phyloP scores from a whole-genome alignment of 202 grass and related monocot genomes.

The Bolboschoenoplectus hybrid region DNA sequence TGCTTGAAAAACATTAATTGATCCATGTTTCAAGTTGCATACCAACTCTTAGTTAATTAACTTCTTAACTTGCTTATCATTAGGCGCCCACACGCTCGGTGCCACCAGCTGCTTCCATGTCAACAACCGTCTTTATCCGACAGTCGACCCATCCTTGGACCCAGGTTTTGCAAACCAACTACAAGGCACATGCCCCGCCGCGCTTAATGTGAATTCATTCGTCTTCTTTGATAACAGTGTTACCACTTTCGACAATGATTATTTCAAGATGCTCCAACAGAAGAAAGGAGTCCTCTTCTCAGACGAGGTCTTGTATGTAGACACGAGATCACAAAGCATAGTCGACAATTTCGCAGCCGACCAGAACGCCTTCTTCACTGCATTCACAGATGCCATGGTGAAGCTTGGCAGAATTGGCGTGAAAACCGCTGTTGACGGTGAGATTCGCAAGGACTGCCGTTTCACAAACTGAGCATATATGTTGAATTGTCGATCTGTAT shows the following conservation, averaged over 20 bases:
- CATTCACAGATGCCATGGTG: constrained; percentile 34
- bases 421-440: constrained; percentile 39
- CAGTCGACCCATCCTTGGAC: constrained; percentile 28
- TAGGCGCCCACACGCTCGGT: constrained; percentile 45
- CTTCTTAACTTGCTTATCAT: background rate
- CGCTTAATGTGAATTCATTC: background rate
- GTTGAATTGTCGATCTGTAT: background rate
- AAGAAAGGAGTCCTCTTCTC: constrained; percentile 40
- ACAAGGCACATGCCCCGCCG: constrained; percentile 16
- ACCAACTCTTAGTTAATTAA: background rate
- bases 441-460: constrained; percentile 38
- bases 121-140: constrained; percentile 38
- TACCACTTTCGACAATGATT: constrained; percentile 39
- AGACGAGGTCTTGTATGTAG: constrained; percentile 34
- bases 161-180: constrained; percentile 3
- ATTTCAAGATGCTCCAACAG: constrained; percentile 35
- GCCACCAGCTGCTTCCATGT: constrained; percentile 39
- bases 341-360: constrained; percentile 35
- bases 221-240: constrained; percentile 34
- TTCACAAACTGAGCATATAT: constrained; percentile 18
- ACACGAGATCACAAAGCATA: constrained; percentile 14
- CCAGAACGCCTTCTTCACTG: constrained; percentile 41
- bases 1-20: background rate
- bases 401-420: constrained; percentile 40
- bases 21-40: background rate